A percentile compares a stretch with the other conserved stretches of the same genome.
Evolutionary conservation across 257 asterid genomes (phyloP).

Genomic region (Fraxinus cuspidata): DNA sequence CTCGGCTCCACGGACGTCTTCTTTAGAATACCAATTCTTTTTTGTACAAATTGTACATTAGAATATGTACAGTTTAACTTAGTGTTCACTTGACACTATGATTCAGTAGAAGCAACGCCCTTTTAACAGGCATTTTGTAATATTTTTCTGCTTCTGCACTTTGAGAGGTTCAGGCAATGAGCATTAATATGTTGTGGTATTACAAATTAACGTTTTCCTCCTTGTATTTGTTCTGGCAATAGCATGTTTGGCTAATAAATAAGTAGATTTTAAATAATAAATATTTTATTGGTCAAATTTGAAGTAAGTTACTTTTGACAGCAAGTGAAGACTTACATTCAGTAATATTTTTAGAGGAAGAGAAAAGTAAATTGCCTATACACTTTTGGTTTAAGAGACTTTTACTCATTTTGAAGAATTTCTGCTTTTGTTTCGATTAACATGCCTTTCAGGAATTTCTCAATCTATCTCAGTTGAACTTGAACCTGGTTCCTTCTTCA

Average conservation of each 20-base stretch:
- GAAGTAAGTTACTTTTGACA: neutral
- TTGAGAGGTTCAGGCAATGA: neutral
- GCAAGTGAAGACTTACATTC: neutral
- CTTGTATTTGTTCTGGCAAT: neutral
- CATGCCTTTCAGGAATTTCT: constrained; percentile 14
- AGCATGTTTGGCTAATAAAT: neutral
- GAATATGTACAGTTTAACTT: constrained; percentile 44
- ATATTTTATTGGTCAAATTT: neutral
- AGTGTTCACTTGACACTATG: constrained; percentile 19
- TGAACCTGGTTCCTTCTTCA: constrained; percentile 50
- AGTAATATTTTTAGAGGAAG: neutral
- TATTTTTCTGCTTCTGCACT: neutral
- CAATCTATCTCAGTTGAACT: constrained; percentile 52
- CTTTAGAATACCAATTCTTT: neutral
- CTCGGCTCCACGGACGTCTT: neutral
- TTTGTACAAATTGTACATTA: constrained; percentile 43
- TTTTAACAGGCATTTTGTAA: neutral
- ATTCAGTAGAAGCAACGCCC: constrained; percentile 2
- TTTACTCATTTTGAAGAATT: neutral
- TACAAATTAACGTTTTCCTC: neutral
- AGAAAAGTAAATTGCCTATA: neutral
- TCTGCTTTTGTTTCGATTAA: neutral
- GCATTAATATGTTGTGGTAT: neutral
- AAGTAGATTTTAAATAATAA: neutral
- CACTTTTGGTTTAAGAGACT: neutral